Conservation (phyloP, 768 basidiomycete species). For the Lentinula aciculospora region DNA sequence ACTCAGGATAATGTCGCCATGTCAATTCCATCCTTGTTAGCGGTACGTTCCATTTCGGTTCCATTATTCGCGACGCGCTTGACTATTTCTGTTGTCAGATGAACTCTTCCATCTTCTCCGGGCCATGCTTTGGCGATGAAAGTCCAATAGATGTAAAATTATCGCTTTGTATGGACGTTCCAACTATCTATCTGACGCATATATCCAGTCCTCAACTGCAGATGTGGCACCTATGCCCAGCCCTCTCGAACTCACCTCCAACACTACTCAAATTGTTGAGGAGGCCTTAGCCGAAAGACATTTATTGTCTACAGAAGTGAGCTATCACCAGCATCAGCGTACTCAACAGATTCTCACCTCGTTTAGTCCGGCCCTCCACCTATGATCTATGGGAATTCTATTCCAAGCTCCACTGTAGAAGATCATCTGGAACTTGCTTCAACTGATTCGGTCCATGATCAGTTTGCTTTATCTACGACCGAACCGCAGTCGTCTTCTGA, state of each 20-base stretch:
- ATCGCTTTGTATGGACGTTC: neutral
- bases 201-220: conserved; percentile 5
- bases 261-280: neutral
- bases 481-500: neutral
- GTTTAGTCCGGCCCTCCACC: neutral
- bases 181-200: neutral
- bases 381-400: neutral
- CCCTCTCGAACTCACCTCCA: neutral
- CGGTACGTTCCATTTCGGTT: neutral
- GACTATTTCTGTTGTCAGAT: neutral
- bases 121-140: conserved; percentile 20
- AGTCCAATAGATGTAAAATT: conserved; percentile 1
- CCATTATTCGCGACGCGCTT: neutral
- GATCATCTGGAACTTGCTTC: neutral
- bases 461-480: neutral
- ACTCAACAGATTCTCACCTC: neutral
- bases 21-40: neutral
- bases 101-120: conserved; percentile 11
- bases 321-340: neutral
- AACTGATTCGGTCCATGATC: neutral
- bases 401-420: neutral
- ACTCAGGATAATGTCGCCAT: neutral
- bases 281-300: neutral
- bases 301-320: neutral
- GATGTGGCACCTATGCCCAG: neutral